Percentiles rank a stretch among this genome's conserved stretches.
Evolutionary conservation across 208 protist genomes (phyloP).

Genomic region (Acanthamoeba castellanii): DNA sequence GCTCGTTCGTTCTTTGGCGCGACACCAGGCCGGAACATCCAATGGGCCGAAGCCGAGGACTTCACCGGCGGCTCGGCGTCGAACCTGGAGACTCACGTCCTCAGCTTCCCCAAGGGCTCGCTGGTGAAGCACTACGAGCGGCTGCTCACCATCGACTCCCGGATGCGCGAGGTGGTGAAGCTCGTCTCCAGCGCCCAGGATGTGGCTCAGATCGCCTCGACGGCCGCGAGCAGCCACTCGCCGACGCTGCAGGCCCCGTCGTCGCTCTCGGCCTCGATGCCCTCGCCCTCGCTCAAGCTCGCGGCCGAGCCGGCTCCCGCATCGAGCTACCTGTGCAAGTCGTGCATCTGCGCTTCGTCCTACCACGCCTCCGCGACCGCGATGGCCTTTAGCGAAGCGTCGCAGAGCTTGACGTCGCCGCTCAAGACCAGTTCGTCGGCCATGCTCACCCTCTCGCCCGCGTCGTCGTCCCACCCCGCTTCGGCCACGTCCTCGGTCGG

Average conservation of each 20-base stretch:
- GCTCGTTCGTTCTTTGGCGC: no score
- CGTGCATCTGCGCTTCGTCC: neutral
- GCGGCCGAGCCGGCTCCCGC: neutral
- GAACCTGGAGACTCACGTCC: neutral
- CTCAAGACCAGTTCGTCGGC: neutral
- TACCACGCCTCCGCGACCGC: neutral
- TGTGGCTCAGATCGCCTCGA: neutral
- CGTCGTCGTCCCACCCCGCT: neutral
- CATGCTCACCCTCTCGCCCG: constrained; percentile 27
- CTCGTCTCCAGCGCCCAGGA: neutral
- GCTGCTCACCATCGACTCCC: neutral
- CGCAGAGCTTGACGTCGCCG: neutral
- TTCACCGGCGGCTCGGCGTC: constrained; percentile 18
- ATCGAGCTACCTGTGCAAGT: neutral
- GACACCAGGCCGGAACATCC: neutral
- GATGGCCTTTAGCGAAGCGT: neutral
- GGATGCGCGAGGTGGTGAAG: constrained; percentile 24
- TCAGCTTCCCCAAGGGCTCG: constrained; percentile 40
- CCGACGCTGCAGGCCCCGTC: no score
- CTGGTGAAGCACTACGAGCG: constrained; percentile 54
- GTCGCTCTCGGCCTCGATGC: neutral
- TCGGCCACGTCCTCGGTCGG: neutral
- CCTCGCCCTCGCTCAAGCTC: neutral
- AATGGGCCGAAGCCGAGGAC: constrained; percentile 40
- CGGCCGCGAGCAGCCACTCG: no score